These are phyloP conservation scores for Aspergillus thermomutatus DNA, from an alignment of 2,329 filamentous ascomycete genomes.

Conservation along the genomic window DNA sequence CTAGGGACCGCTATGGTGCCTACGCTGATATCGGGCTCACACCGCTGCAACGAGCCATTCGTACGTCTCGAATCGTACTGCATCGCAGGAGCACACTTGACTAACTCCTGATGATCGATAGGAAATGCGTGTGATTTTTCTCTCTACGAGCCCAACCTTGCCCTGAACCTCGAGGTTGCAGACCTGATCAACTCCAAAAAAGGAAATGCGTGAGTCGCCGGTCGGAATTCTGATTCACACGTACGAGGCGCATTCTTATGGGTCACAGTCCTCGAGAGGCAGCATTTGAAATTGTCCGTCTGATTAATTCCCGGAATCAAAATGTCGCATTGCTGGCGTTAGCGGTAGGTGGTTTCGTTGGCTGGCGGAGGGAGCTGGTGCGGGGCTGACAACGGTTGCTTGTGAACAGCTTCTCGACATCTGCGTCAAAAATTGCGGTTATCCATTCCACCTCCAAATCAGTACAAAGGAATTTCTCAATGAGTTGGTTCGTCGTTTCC, in stretches of 20 bases:
- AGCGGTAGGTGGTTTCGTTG: slow-evolving; percentile 48
- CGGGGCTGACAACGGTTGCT: slow-evolving; percentile 14
- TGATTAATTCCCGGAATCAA: slow-evolving; percentile 94
- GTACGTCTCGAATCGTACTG: slow-evolving; percentile 39
- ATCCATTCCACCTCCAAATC: slow-evolving; percentile 97
- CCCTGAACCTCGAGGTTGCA: slow-evolving; percentile 90
- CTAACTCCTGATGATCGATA: slow-evolving; percentile 27
- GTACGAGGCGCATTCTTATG: slow-evolving; percentile 22
- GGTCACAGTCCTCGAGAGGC: slow-evolving; percentile 74
- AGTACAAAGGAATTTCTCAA: slow-evolving; percentile 99
- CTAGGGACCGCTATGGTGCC: slow-evolving; percentile 87
- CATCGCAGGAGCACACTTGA: not conserved
- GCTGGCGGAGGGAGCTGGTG: slow-evolving; percentile 1
- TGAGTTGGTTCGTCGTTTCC: slow-evolving; percentile 92
- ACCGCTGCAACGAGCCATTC: slow-evolving; percentile 90
- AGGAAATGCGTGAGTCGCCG: slow-evolving; percentile 66
- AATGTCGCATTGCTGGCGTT: slow-evolving; percentile 90
- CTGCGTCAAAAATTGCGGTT: slow-evolving; percentile 99
- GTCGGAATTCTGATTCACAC: not conserved
- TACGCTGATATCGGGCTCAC: slow-evolving; percentile 75
- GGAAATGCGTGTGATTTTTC: slow-evolving; percentile 93
- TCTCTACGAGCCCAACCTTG: slow-evolving; percentile 97
- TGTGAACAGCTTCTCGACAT: slow-evolving; percentile 76
- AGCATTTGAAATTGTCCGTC: slow-evolving; percentile 85
- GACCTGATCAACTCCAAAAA: slow-evolving; percentile 98